Percentiles rank a stretch among this genome's conserved stretches.
phyloP scores from a whole-genome alignment of 106 monocot genomes.

The Platanthera zijinensis region DNA sequence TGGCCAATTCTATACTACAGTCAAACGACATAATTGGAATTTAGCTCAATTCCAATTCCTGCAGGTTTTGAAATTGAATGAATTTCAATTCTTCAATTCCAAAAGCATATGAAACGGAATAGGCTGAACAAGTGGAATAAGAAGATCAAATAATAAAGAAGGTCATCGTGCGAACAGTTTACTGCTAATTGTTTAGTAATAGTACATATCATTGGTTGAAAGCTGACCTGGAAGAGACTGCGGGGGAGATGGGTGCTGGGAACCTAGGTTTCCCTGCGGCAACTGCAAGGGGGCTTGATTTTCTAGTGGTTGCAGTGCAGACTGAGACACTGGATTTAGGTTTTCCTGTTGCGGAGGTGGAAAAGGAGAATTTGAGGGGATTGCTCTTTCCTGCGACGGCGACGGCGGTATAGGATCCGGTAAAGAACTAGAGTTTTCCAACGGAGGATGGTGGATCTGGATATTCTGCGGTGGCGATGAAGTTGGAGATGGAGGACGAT shows the following conservation, averaged over 20 bases:
- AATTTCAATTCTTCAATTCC: no score
- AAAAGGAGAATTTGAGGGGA: neutral
- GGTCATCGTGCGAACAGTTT: no score
- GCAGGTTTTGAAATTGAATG: no score
- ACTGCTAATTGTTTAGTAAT: no score
- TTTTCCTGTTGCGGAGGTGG: neutral
- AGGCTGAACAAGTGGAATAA: no score
- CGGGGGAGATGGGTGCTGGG: neutral
- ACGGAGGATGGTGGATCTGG: no score
- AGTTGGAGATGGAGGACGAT: neutral
- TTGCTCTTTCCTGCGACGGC: neutral
- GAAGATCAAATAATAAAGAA: no score
- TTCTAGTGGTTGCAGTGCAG: neutral
- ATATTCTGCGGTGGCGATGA: neutral
- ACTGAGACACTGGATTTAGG: neutral
- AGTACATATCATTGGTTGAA: neutral
- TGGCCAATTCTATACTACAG: no score
- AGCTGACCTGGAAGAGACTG: slow-evolving; percentile 5
- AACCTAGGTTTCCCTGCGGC: neutral
- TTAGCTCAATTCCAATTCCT: no score
- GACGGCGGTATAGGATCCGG: neutral
- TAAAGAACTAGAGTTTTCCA: neutral
- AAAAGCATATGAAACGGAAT: no score
- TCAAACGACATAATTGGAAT: no score
- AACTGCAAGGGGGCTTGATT: neutral